Conservation (phyloP, 129 eudicot species). For the Artemisia annua region DNA sequence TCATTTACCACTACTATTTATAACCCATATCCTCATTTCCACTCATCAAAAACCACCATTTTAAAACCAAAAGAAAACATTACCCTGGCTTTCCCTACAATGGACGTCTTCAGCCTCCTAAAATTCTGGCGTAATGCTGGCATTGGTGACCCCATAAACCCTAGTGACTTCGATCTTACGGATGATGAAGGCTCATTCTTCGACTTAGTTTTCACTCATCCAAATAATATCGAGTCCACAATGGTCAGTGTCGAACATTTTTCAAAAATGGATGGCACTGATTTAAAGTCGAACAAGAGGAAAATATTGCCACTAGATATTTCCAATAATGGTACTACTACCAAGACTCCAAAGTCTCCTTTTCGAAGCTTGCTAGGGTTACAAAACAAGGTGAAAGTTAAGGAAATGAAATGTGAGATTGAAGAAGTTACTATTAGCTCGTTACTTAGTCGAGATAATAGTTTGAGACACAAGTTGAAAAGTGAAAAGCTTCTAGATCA, state of each 20-base stretch:
- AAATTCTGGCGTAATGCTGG: conserved; percentile 67
- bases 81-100: conserved; percentile 40
- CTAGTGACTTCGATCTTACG: conserved; percentile 30
- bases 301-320: conserved; percentile 32
- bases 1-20: conserved; percentile 17
- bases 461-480: conserved; percentile 43
- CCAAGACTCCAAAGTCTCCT: conserved; percentile 51
- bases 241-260: not conserved
- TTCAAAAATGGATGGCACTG: conserved; percentile 19
- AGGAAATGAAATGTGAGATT: conserved; percentile 37
- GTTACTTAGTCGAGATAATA: conserved; percentile 40
- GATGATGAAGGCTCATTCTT: conserved; percentile 73
- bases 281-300: conserved; percentile 31
- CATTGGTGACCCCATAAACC: conserved; percentile 25
- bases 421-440: conserved; percentile 42
- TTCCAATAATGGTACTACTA: conserved; percentile 26
- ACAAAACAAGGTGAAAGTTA: conserved; percentile 28
- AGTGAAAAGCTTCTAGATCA: no score
- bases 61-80: not conserved
- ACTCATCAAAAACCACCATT: not conserved
- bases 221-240: conserved; percentile 19
- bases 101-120: conserved; percentile 57
- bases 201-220: conserved; percentile 55
- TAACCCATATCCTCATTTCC: not conserved
- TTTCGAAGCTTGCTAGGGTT: conserved; percentile 53